Evolutionary conservation across 306 rosid species (phyloP).

Genomic region (Dicorynia guianensis): DNA sequence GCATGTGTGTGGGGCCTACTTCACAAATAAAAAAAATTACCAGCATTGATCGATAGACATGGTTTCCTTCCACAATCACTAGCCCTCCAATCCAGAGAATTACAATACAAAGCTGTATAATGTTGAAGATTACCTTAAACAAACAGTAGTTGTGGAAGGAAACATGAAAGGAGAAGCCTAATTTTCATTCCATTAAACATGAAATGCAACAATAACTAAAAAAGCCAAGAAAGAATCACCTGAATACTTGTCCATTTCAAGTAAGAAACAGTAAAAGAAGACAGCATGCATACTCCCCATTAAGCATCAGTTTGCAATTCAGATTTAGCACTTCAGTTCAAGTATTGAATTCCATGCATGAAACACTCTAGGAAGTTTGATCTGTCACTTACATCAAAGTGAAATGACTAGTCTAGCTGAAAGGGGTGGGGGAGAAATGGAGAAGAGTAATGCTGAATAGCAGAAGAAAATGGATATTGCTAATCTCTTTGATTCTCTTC

Average conservation of each 20-base stretch:
- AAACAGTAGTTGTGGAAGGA: no score
- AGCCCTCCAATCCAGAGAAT: neutral
- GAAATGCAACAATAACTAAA: conserved; percentile 34
- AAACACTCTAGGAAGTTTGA: conserved; percentile 29
- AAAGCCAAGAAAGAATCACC: conserved; percentile 29
- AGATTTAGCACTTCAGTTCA: conserved; percentile 28
- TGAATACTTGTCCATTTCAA: conserved; percentile 15
- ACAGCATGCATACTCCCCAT: neutral
- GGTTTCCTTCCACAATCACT: neutral
- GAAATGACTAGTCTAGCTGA: conserved; percentile 27
- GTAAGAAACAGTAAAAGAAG: conserved; percentile 16
- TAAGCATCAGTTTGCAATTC: conserved; percentile 33
- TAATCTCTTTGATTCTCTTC: conserved; percentile 4
- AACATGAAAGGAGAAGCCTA: no score
- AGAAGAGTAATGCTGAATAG: conserved; percentile 21
- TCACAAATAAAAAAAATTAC: neutral
- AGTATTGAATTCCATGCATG: conserved; percentile 22
- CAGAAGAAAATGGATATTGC: conserved; percentile 39
- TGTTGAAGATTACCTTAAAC: conserved; percentile 24
- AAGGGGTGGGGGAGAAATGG: conserved; percentile 14
- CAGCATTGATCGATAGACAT: conserved; percentile 26
- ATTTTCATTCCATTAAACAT: conserved; percentile 15
- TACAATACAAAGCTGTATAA: conserved; percentile 2
- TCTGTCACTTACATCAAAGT: conserved; percentile 36
- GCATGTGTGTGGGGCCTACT: no score